A percentile compares a stretch with the other conserved stretches of the same genome.
phyloP scores from a whole-genome alignment of 495 filamentous ascomycete genomes.

The Talaromyces wortmannii region DNA sequence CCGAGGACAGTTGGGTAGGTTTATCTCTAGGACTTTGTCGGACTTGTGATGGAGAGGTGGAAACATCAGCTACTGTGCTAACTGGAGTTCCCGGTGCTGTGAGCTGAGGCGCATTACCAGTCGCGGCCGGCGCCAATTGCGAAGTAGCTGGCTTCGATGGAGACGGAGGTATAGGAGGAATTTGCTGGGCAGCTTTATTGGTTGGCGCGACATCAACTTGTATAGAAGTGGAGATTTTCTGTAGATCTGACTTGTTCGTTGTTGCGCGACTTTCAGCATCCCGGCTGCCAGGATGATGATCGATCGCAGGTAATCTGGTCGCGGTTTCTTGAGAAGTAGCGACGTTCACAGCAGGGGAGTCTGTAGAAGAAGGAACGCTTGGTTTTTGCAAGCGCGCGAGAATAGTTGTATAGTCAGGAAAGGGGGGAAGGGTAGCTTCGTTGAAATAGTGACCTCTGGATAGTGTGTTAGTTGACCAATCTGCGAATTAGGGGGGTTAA shows the following conservation, averaged over 20 bases:
- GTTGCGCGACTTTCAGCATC: background rate
- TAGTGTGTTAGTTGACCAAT: background rate
- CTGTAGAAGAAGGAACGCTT: conserved; percentile 18
- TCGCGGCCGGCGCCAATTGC: conserved; percentile 8
- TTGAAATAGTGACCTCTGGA: conserved; percentile 65
- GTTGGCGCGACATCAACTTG: background rate
- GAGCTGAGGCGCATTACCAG: conserved; percentile 1
- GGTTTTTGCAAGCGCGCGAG: conserved; percentile 14
- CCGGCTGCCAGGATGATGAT: background rate
- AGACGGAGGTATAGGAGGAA: background rate
- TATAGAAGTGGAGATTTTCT: background rate
- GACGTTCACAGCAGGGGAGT: background rate
- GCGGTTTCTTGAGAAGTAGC: background rate
- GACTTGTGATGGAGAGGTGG: conserved; percentile 1
- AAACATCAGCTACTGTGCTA: background rate
- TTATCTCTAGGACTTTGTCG: conserved; percentile 1
- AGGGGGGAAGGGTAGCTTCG: conserved; percentile 59
- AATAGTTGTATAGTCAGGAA: conserved; percentile 38
- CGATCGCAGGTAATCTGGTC: background rate
- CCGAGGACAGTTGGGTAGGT: background rate
- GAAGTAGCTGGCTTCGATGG: background rate
- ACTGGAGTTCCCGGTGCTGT: conserved; percentile 3
- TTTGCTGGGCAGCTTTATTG: background rate
- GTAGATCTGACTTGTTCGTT: background rate
- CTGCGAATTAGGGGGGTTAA: background rate